Evolutionary conservation across 345 rosid species (phyloP).

Genomic region (Gossypium turneri): DNA sequence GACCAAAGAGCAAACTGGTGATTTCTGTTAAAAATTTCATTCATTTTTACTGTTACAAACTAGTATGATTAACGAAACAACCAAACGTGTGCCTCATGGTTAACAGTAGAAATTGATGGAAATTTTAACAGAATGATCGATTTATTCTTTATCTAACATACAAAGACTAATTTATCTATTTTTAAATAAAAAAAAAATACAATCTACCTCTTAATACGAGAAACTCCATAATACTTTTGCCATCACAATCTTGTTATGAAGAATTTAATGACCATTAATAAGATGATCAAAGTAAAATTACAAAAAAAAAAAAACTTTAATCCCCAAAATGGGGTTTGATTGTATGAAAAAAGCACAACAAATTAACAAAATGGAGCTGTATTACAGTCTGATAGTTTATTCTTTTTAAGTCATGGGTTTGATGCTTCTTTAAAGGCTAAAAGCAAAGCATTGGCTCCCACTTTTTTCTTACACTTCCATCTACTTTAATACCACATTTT

Average conservation of each 20-base stretch:
- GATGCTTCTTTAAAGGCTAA: slow-evolving; percentile 4
- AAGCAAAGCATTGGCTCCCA: neutral
- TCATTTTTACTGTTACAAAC: no score
- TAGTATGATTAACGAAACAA: no score
- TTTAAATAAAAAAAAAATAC: no score
- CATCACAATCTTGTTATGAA: neutral
- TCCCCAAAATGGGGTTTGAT: neutral
- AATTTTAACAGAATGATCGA: no score
- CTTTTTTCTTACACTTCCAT: neutral
- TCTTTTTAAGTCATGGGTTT: slow-evolving; percentile 8
- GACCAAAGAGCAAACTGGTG: fast-evolving
- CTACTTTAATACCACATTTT: neutral
- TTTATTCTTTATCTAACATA: no score
- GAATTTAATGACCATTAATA: neutral
- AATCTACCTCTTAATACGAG: no score
- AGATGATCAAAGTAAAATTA: no score
- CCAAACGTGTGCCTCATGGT: no score
- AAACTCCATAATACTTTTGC: no score
- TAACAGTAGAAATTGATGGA: no score
- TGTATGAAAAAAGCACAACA: slow-evolving; percentile 9
- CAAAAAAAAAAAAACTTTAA: neutral
- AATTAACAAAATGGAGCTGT: neutral
- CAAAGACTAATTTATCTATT: no score
- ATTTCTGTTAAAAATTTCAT: no score
- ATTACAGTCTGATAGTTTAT: neutral